A percentile compares a stretch with the other conserved stretches of the same genome.
These are phyloP conservation scores for Nicotiana tomentosiformis DNA, from an alignment of 257 asterid species.

Conservation along the genomic window DNA sequence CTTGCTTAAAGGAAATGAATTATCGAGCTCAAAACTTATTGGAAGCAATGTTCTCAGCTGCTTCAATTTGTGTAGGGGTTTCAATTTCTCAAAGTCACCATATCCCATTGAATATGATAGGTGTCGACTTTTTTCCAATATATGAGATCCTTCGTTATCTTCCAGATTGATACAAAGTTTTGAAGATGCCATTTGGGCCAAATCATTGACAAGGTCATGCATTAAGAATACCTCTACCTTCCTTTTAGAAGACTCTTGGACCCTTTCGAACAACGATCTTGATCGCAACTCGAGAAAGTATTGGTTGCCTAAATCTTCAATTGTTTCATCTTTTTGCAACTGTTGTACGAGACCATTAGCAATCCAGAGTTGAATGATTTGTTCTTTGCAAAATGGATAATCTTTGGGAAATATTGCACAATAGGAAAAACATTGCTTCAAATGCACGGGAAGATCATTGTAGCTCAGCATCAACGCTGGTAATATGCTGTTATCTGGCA, in stretches of 20 bases:
- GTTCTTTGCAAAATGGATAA: conserved; percentile 7
- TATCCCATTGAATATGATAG: neutral
- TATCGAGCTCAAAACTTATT: neutral
- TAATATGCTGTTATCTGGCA: conserved; percentile 3
- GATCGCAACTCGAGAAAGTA: neutral
- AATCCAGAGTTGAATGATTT: conserved; percentile 18
- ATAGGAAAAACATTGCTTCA: conserved; percentile 19
- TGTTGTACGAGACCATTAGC: neutral
- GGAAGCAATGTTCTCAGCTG: conserved; percentile 10
- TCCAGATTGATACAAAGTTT: neutral
- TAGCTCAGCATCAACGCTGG: conserved; percentile 19
- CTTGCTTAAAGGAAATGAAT: neutral
- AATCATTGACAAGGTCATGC: conserved; percentile 16
- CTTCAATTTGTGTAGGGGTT: neutral
- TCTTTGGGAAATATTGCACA: conserved; percentile 28
- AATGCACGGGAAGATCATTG: conserved; percentile 17
- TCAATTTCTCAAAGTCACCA: neutral
- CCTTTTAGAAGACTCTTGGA: neutral
- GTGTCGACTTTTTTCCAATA: neutral
- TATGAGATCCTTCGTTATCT: too few species aligned
- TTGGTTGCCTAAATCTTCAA: neutral
- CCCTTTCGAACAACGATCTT: neutral
- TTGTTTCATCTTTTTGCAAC: neutral
- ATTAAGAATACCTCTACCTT: neutral
- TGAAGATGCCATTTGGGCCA: neutral